Base-by-base conservation (phyloP, 2,329 filamentous ascomycete genomes). In the Colletotrichum cuscutae region DNA sequence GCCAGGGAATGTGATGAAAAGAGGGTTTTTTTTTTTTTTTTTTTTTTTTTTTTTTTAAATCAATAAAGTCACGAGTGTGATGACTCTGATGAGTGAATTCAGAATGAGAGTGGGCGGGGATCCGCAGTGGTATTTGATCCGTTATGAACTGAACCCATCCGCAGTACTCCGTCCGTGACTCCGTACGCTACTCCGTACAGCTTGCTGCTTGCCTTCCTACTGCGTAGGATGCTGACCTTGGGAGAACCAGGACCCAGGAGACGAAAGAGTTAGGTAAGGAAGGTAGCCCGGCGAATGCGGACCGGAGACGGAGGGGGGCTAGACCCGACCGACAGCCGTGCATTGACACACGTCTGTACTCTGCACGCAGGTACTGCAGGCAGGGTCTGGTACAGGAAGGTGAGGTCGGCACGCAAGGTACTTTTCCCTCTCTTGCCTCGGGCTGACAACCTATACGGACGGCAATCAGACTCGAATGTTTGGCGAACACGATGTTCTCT, bases 121-220 rank as follows among this genome's bases (percentile, higher is more conserved):
- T 65, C 66, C 66, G 53, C 66, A 65, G 60, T 69, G 66, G 49
- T 22, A 65, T 63, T 42, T 30, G 8, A 52, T 63, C 49, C 49
- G 24, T 65, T 53, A 24, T 26, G 64, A 52, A 49, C 32, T 56
- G 32, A 42, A 42, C 13, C 13, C 13, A 42, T 42, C 2, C 37
- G 15, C 15, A 42, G 37, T 42, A 19, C 37, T 42, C 15, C 35
- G 35, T 37, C 65, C 30, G 30, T 9, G 8, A 30, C 30, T 32
- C 30, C 65, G 58, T 56, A 15, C 37, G 19, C 15, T 49, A 9
- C 24, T 35, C 46, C 15, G 61, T 24, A 52, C 2, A 42, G 8
- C 30, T 30, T 30, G 28, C 6, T 30, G 30, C 30, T 9, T 32
- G 8, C 30, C 30, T 32, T 11, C 30, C 8, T 32, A 32, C 30